phyloP scores from a whole-genome alignment of 1,284 basidiomycete species.

The Cutaneotrichosporon dermatis region DNA sequence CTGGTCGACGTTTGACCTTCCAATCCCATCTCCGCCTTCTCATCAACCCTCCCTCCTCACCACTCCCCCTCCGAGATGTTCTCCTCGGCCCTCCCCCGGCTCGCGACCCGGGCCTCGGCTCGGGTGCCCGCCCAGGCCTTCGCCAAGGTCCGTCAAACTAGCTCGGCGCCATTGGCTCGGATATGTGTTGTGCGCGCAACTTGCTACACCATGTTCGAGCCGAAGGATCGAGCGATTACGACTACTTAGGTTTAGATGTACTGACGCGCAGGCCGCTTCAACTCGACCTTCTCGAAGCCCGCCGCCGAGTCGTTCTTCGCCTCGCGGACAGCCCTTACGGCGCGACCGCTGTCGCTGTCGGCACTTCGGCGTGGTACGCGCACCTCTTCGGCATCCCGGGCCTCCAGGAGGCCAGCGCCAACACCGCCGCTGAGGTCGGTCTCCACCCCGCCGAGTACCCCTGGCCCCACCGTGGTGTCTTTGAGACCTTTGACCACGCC shows the following conservation, averaged over 20 bases:
- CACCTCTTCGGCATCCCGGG: slow-evolving; percentile 90
- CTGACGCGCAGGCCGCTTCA: slow-evolving; percentile 39
- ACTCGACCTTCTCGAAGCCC: slow-evolving; percentile 30
- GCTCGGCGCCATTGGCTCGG: slow-evolving; percentile 1
- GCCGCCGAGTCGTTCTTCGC: slow-evolving; percentile 33
- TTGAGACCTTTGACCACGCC: slow-evolving; percentile 94
- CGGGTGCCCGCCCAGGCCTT: slow-evolving; percentile 17
- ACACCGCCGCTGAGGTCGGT: slow-evolving; percentile 86
- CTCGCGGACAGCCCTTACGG: slow-evolving; percentile 76
- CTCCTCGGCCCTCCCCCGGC: slow-evolving; percentile 40
- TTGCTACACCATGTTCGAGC: too few species aligned
- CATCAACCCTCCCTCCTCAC: slow-evolving; percentile 10
- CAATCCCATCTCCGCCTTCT: slow-evolving; percentile 11
- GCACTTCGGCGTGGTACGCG: slow-evolving; percentile 92
- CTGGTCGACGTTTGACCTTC: slow-evolving; percentile 5
- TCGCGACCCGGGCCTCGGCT: slow-evolving; percentile 35
- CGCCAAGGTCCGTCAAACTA: slow-evolving; percentile 19
- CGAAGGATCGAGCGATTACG: not conserved
- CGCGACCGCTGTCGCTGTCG: slow-evolving; percentile 72
- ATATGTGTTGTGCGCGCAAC: not conserved
- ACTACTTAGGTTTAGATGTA: too few species aligned
- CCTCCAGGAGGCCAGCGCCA: slow-evolving; percentile 81
- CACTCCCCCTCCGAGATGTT: slow-evolving; percentile 32
- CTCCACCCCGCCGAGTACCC: slow-evolving; percentile 85
- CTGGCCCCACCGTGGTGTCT: slow-evolving; percentile 81